Percentiles rank a stretch among this genome's conserved stretches.
Conservation (phyloP, 164 flowering plant genomes). For the Magnolia kwangsiensis region DNA sequence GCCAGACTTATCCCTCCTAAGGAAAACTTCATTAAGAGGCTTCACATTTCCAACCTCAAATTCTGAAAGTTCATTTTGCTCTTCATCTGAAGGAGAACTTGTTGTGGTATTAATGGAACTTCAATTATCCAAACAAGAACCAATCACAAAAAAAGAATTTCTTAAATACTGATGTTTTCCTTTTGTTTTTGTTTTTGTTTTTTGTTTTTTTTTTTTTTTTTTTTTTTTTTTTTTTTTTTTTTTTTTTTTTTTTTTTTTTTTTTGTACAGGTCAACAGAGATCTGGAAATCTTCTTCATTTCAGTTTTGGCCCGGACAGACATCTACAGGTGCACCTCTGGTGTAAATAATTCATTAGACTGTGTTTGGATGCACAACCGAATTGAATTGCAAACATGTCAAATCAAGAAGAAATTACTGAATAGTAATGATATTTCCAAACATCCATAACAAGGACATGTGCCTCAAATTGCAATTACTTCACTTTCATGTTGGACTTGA, state of each 20-base stretch:
- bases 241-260: no score
- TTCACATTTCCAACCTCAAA: conserved; percentile 36
- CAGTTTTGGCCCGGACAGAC: conserved; percentile 46
- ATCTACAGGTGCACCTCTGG: conserved; percentile 49
- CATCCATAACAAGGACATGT: no score
- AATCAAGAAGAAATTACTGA: no score
- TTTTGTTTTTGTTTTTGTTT: no score
- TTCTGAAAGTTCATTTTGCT: conserved; percentile 39
- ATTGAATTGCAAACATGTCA: background rate
- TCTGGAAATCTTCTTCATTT: conserved; percentile 65
- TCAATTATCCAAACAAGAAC: background rate
- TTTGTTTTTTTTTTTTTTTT: background rate
- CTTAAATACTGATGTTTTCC: conserved; percentile 1
- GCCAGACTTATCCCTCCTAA: conserved; percentile 71
- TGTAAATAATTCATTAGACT: background rate
- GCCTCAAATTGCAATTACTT: no score
- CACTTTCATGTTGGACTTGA: no score
- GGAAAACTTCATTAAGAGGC: conserved; percentile 66
- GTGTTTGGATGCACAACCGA: background rate
- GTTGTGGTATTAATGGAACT: conserved; percentile 45
- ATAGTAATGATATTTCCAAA: no score
- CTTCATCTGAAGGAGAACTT: conserved; percentile 68
- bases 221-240: background rate
- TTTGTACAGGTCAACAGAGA: conserved; percentile 62
- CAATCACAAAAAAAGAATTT: background rate